Evolutionary conservation across 1,139 yeast genomes (phyloP), one percentile per base, ranked within the genome.

Genomic region (Candida buenavistaensis): DNA sequence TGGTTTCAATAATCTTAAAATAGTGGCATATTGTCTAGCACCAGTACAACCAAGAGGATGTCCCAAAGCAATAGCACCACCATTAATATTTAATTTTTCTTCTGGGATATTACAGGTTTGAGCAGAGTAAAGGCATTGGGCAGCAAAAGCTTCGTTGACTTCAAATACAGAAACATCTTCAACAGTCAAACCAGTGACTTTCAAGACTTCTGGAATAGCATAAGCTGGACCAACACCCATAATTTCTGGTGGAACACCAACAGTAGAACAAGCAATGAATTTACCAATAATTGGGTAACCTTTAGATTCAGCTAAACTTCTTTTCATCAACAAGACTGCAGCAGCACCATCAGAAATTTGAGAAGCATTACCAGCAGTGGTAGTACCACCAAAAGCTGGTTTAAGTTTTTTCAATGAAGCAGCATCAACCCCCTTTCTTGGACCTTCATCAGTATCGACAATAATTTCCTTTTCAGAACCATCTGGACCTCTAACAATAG

Each of bases 181-280:
- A 25, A 75, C 69, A 13, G 72, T 65, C 46, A 90, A 62, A 21
- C 85, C 84, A 28, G 81, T 62, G 54, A 78, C 78, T 56, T 76
- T 67, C 52, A 90, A 75, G 13, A 86, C 82, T 41, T 74, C 76
- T 43, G 97, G 97, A 51, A 90, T 88, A 44, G 97, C 97, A 50
- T 78, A 78, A 22, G 95, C 96, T 41, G 97, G 97, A 36, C 97
- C 97, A 52, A 90, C 80, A 44, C 97, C 97, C 97, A 90, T 90
- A 45, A 89, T 79, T 64, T 87, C 95, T 25, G 97, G 97, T 41
- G 97, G 96, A 32, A 90, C 96, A 57, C 97, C 96, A 38, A 82
- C 90, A 33, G 81, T 65, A 40, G 80, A 74, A 56, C 87, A 79
- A 50, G 80, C 83, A 44, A 89, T 80, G 51, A 78, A 90, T 68